Conservation (phyloP, 1,139 yeast species). For the Lizanozyma gosingica region DNA sequence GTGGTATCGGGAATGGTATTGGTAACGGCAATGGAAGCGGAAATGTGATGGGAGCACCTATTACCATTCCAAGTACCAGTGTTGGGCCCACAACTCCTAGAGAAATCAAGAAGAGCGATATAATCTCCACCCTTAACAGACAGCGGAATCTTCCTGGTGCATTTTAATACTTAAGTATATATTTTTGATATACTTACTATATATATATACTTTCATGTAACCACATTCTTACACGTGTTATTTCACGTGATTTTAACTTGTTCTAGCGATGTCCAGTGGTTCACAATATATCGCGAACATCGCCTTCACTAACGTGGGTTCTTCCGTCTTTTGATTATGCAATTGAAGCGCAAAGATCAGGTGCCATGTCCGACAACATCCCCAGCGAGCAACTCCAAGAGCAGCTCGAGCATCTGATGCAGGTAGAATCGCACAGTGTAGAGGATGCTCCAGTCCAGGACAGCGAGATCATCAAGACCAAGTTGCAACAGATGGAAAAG, state of each 20-base stretch:
- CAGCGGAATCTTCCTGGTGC: conserved; percentile 27
- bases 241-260: too few relatives aligned
- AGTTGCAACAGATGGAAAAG: conserved; percentile 20
- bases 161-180: conserved; percentile 1
- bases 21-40: conserved; percentile 9
- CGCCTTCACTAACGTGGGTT: too few relatives aligned
- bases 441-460: conserved; percentile 8
- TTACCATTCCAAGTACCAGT: too few relatives aligned
- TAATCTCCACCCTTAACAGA: conserved; percentile 20
- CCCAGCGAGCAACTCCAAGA: conserved; percentile 12
- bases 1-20: conserved; percentile 8
- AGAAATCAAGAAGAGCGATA: conserved; percentile 15
- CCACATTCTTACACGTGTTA: too few relatives aligned
- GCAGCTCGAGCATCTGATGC: conserved; percentile 10
- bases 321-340: too few relatives aligned
- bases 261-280: too few relatives aligned
- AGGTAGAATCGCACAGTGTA: conserved; percentile 7
- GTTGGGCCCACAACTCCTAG: conserved; percentile 17
- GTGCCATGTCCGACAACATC: conserved; percentile 17
- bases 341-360: too few relatives aligned
- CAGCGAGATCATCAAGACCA: conserved; percentile 2
- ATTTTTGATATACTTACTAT: conserved; percentile 1
- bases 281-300: too few relatives aligned
- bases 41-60: too few relatives aligned
- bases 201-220: too few relatives aligned